Conservation (phyloP, 2,329 filamentous ascomycete species). For the Paracorniculantispora psalliotae region DNA sequence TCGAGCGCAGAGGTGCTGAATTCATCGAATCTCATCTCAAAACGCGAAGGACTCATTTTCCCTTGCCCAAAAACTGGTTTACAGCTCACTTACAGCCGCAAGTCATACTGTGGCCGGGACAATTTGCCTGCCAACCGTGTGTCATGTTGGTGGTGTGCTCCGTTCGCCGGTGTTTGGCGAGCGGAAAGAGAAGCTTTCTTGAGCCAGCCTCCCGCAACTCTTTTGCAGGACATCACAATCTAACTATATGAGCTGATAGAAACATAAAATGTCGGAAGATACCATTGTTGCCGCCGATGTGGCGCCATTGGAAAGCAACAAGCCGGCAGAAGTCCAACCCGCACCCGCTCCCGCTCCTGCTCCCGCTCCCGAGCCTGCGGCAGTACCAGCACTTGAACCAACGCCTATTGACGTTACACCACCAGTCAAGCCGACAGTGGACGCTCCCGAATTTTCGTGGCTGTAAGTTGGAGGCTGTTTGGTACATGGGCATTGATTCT, state of each 20-base stretch:
- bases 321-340: not conserved
- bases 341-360: not conserved
- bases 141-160: not conserved
- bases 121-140: not conserved
- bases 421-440: not conserved
- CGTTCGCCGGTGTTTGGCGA: not conserved
- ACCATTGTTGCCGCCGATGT: not conserved
- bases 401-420: not conserved
- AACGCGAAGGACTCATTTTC: not conserved
- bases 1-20: not conserved
- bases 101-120: not conserved
- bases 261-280: not conserved
- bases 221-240: not conserved
- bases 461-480: conserved; percentile 23
- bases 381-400: not conserved
- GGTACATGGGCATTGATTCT: not conserved
- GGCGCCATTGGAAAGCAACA: not conserved
- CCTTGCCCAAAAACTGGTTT: not conserved
- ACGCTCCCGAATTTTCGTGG: conserved; percentile 30
- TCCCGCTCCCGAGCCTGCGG: not conserved
- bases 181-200: not conserved
- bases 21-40: not conserved
- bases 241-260: not conserved
- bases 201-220: not conserved
- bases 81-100: not conserved